phyloP scores from a whole-genome alignment of 495 filamentous ascomycete species.

The Astrothelium macrocarpum region DNA sequence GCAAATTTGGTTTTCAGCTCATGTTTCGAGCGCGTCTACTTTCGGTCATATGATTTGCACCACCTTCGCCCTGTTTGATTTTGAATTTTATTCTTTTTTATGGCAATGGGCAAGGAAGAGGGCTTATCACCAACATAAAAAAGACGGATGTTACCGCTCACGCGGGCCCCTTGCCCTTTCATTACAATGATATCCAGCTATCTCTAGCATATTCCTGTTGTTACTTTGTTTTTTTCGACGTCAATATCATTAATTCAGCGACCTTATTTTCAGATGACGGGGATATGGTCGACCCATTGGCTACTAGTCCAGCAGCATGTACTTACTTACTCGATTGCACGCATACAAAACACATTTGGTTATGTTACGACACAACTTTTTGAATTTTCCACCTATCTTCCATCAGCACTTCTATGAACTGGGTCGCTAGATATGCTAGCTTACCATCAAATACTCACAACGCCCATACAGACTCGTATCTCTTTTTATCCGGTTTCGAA shows the following conservation, averaged over 20 bases:
- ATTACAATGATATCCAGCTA: neutral
- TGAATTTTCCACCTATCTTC: too few species aligned
- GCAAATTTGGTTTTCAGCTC: neutral
- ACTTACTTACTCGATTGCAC: too few species aligned
- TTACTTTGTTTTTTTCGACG: neutral
- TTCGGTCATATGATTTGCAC: neutral
- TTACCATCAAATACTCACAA: neutral
- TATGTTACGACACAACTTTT: too few species aligned
- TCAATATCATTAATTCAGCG: neutral
- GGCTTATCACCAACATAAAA: neutral
- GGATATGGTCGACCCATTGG: neutral
- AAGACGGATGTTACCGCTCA: conserved; percentile 2
- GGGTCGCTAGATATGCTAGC: neutral
- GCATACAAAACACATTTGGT: too few species aligned
- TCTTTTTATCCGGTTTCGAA: neutral
- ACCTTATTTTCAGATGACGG: neutral
- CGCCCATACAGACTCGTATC: neutral
- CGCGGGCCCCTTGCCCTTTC: conserved; percentile 1
- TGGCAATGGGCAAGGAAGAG: neutral
- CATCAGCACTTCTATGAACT: too few species aligned
- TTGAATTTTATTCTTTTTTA: neutral
- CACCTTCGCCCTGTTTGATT: neutral
- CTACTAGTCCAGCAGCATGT: neutral
- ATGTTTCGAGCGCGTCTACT: neutral
- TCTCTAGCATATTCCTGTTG: neutral